A percentile compares a stretch with the other conserved stretches of the same genome.
These are phyloP conservation scores for Fusarium nygamai DNA, from an alignment of 2,329 filamentous ascomycete genomes.

Conservation along the genomic window DNA sequence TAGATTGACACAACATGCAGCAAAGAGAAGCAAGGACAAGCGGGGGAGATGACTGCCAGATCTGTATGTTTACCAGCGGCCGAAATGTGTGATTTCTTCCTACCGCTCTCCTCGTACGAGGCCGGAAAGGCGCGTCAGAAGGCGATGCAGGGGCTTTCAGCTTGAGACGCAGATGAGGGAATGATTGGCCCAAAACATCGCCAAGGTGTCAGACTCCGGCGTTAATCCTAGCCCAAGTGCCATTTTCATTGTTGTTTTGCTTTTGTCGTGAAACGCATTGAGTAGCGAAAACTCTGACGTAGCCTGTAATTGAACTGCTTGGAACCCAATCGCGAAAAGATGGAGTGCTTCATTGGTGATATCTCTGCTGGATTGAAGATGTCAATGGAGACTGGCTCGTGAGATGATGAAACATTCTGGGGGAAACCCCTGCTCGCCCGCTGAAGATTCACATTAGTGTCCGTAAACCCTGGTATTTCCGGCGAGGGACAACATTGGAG, in stretches of 20 bases:
- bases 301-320: background rate
- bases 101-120: constrained; percentile 15
- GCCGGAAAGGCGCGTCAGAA: constrained; percentile 3
- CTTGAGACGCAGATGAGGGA: constrained; percentile 3
- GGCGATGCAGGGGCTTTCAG: constrained; percentile 31
- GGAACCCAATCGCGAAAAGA: background rate
- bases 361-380: background rate
- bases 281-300: background rate
- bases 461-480: background rate
- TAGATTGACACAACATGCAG: background rate
- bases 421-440: constrained; percentile 2
- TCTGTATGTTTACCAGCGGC: background rate
- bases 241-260: background rate
- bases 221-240: background rate
- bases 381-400: background rate
- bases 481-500: background rate
- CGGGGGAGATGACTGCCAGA: background rate
- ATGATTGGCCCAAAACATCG: constrained; percentile 20
- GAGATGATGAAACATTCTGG: constrained; percentile 3
- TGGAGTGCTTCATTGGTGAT: background rate
- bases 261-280: background rate
- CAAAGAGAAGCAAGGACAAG: background rate
- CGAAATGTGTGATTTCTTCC: background rate
- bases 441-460: background rate
- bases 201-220: constrained; percentile 23